phyloP scores from a whole-genome alignment of 2,329 filamentous ascomycete genomes.

The Chrysosporium keratinophilum region DNA sequence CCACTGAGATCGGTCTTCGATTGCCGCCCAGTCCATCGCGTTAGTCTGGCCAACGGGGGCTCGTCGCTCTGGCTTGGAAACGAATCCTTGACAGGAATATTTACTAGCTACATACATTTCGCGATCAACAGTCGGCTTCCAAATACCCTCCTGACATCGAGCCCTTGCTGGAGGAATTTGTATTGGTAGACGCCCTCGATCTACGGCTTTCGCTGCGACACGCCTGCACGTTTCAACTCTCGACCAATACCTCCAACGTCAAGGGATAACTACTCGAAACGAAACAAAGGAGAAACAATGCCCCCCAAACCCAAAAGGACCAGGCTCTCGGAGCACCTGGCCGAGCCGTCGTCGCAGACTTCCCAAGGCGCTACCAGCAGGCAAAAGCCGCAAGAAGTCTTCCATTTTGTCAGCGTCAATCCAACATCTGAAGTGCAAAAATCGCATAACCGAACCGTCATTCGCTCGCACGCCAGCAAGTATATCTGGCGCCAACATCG shows the following conservation, averaged over 20 bases:
- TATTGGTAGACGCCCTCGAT: background rate
- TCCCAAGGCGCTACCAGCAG: background rate
- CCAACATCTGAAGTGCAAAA: conserved; percentile 18
- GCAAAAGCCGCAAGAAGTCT: conserved; percentile 12
- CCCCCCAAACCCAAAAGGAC: background rate
- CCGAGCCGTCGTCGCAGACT: background rate
- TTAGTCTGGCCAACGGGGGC: too few species aligned
- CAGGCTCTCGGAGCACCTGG: conserved; percentile 2
- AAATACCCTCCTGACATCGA: too few species aligned
- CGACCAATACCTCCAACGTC: background rate
- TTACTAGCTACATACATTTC: too few species aligned
- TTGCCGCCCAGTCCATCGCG: too few species aligned
- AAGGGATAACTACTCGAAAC: background rate
- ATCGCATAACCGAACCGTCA: conserved; percentile 16
- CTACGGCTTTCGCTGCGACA: background rate
- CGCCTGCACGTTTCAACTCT: background rate
- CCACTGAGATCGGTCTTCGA: too few species aligned
- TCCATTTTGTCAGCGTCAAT: conserved; percentile 20
- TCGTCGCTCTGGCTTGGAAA: too few species aligned
- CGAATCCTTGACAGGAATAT: too few species aligned
- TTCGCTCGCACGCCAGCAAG: conserved; percentile 19
- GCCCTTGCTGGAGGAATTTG: too few species aligned
- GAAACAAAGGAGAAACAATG: background rate
- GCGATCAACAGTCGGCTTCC: too few species aligned
- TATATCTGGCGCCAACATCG: conserved; percentile 20